Evolutionary conservation across 805 yeast species (phyloP), one percentile per base, ranked within the genome.

Genomic region (Metschnikowia anglica): DNA sequence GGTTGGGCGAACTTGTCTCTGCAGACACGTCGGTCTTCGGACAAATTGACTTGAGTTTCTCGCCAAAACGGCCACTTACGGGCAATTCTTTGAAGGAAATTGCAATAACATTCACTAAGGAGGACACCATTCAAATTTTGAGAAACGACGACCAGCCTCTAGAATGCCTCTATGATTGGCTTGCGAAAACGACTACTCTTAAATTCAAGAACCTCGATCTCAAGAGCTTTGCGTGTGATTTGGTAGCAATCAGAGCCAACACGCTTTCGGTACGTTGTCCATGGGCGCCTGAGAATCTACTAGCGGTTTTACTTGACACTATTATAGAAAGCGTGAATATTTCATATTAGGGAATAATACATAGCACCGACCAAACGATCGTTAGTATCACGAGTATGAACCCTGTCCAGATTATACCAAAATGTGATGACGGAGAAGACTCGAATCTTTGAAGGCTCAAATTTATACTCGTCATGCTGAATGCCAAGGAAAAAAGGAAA

Each of bases 381-480:
- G 62, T 52, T n/a, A 43, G 39, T n/a, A 48, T 45, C 37, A 59
- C 63, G 27, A 58, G 49, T 3, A 50, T 33, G 31, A 59, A 54
- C 3, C 60, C 61, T 12, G 56, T 44, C 65, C 65, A 62, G 4
- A 60, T 46, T 30, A 60, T 43, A 21, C 53, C 43, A 8, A 54
- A 34, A 42, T 61, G 66, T 15, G 53, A 47, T 9, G 49, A 31
- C 2, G 71, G 70, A 2, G 66, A 53, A 1, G 51, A 49, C 20
- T 54, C 47, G 37, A 61, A 61, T 28, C 73, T 55, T 46, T 59
- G 65, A 38, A 60, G 59, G 42, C 55, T 59, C 32, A 70, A 52
- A 47, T 62, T 63, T 27, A 70, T 59, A 49, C 72, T 62, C 10
- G 63, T 47, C 56, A 68, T 49, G 41, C 70, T 59, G 43, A 66